Base-by-base conservation (phyloP, 768 basidiomycete genomes). In the Ephemerocybe angulata region DNA sequence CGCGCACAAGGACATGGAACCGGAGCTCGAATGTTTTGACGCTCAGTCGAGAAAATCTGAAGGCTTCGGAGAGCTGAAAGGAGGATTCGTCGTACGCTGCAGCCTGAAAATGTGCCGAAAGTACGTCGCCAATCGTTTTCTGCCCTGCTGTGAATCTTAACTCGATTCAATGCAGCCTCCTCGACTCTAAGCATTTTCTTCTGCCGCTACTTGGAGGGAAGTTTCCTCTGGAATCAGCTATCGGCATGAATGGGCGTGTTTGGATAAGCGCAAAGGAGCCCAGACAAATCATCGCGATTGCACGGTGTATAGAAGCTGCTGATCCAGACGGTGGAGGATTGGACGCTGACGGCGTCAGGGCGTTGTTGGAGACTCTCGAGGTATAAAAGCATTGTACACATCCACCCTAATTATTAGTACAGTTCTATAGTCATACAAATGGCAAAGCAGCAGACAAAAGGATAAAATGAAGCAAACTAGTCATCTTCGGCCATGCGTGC, bases 1-100 rank as follows among this genome's bases (percentile, higher is more conserved):
- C 21, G 94, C 97, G 4, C 93, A 95, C 65, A 90, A 93, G 64
- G 95, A 98, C 68, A 95, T 98, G 90, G 97, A 99, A 52, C 95
- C 97, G 1, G 97, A 99, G 65, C 75, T 99, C 8, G 93, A 97
- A 66, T 99, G 97, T 67, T 92, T 97, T 62, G 92, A 98, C 64
- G 90, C 93, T 1, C 88, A 93, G 62, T 93, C 91, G 24, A 86
- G 84, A 59, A 98, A 97, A 70, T 75, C 93, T 1, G 91, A 92
- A 56, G 96, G 93, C 0, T 98, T 90, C 62, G 97, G 97, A 1
- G 94, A 95, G 61, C 78, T 99, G 33, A 93, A 90, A 60, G 90
- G 87, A 7, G 96, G 96, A 1, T 89, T 96, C 62, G 65, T 97
- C 57, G 76, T 89, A 8, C 78, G 82, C 31, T 90, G 90, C 63